Evolutionary conservation across 192 early-diverging fungal genomes (phyloP), one percentile per base, ranked within the genome.

Genomic region (Haplosporangium gracile): DNA sequence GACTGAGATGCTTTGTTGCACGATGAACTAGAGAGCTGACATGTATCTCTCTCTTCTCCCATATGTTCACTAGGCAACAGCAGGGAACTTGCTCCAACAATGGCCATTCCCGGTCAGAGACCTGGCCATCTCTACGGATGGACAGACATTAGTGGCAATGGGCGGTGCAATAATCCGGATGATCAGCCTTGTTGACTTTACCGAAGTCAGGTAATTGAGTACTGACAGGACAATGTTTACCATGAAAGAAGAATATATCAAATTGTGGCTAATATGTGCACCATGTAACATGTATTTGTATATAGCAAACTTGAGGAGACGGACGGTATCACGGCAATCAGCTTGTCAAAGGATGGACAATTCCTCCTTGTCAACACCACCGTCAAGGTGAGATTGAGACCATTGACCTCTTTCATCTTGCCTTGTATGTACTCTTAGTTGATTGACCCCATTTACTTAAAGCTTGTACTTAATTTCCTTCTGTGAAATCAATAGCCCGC

Each of bases 111-210:
- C 78, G 8, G 84, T 86, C 24, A 55, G 88, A 11, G 87, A 97
- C 77, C 81, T 97, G 1, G 93, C 93, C 5, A 92, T 95, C 42
- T 92, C 93, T 38, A 79, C 79, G 42, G 94, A 95, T 15, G 93
- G 91, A 72, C 91, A 91, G 68, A 93, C 95, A 49, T 80, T 90
- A 7, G 90, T 96, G 15, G 84, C 68, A 5, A 86, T 78, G 70
- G 78, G 79, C 22, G 84, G 84, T 5, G 74, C 79, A 2, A 71
- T 86, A 1, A 81, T 86, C 39, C 79, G 79, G 38, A 49, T 86
- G 22, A 86, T 86, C n/a, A 81, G 42, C 53, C 84, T 86, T 20
- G 79, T 75, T 5, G 84, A 86, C 45, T 53, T 86, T 71, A 79
- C 43, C 32, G 79, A 80, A 47, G 72, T 78, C 36, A 78, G 70